Conservation (phyloP, 148 eudicot species). For the Rhododendron molle region DNA sequence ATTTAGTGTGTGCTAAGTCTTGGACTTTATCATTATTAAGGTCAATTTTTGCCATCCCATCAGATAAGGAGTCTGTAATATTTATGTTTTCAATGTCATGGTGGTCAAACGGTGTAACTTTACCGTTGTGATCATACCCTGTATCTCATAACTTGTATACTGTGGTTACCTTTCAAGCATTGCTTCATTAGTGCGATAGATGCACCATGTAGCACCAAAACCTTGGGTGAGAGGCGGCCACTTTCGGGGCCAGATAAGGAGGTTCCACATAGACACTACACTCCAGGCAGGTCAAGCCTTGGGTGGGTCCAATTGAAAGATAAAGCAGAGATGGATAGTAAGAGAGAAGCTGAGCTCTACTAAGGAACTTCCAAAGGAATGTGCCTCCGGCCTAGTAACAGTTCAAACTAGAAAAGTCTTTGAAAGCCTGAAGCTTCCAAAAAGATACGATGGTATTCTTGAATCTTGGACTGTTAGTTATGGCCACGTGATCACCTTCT, state of each 20-base stretch:
- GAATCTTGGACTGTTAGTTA: background rate
- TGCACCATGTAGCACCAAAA: background rate
- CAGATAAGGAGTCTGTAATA: background rate
- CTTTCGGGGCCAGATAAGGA: background rate
- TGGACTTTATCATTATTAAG: background rate
- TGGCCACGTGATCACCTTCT: background rate
- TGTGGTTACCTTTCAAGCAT: background rate
- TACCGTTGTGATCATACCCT: background rate
- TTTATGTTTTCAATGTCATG: background rate
- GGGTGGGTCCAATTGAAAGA: background rate
- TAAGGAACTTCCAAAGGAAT: background rate
- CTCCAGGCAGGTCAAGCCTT: background rate
- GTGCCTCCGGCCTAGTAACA: background rate
- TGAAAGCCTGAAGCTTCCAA: background rate
- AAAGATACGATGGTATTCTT: background rate
- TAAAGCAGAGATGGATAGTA: background rate
- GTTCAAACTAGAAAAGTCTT: background rate
- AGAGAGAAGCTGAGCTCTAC: background rate
- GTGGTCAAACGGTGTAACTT: background rate
- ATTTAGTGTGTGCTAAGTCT: background rate
- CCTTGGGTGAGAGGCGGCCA: background rate
- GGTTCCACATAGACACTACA: background rate
- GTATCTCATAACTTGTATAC: background rate
- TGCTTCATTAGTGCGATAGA: background rate
- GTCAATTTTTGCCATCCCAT: background rate